These are phyloP conservation scores for Solanum ossicruentum DNA, from an alignment of 257 asterid species.

Conservation along the genomic window DNA sequence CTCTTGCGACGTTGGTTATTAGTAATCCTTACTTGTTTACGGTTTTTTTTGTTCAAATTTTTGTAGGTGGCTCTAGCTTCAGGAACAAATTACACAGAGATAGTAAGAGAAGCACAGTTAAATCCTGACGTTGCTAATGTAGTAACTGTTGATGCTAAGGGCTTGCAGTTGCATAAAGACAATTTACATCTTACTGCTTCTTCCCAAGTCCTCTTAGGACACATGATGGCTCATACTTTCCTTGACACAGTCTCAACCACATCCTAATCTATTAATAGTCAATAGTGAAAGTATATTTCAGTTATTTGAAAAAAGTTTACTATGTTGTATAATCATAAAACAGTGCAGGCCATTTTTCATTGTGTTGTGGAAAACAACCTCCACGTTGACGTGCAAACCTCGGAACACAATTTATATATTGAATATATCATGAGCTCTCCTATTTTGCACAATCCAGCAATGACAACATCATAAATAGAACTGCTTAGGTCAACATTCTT, in stretches of 20 bases:
- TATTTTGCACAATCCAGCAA: neutral
- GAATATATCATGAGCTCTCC: neutral
- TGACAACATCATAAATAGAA: neutral
- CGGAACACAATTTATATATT: neutral
- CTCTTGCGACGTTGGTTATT: no score
- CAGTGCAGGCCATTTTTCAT: neutral
- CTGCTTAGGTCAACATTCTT: neutral
- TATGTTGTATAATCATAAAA: neutral
- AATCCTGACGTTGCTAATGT: constrained; percentile 10
- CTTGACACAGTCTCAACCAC: neutral
- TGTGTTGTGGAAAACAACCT: neutral
- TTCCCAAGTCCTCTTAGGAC: constrained; percentile 19
- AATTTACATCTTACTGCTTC: constrained; percentile 18
- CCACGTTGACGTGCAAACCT: neutral
- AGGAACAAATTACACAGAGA: constrained; percentile 8
- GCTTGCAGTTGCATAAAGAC: constrained; percentile 15
- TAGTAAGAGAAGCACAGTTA: constrained; percentile 19
- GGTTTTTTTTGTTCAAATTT: neutral
- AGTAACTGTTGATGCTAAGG: constrained; percentile 23
- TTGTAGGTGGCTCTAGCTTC: constrained; percentile 23
- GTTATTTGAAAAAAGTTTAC: neutral
- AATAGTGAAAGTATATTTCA: neutral
- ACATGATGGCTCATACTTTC: constrained; percentile 15
- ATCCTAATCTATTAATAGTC: neutral
- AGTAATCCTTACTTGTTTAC: no score